Percentiles rank a stretch among this genome's conserved stretches.
Evolutionary conservation across 208 protist species (phyloP).

Genomic region (Trypanosomatidae sp.): DNA sequence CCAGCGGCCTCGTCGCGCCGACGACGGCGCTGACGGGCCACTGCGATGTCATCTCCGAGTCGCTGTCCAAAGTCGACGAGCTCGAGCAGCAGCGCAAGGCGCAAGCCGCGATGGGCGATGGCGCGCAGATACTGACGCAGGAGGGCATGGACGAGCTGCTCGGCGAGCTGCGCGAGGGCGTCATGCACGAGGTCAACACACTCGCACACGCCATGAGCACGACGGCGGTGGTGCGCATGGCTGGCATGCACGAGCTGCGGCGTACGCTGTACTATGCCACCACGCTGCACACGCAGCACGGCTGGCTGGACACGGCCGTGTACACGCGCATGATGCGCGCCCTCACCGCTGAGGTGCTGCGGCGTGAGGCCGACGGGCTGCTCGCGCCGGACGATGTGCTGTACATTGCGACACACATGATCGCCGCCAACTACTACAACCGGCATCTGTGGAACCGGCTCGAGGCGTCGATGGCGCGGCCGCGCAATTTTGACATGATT

Average conservation of each 20-base stretch:
- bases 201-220: conserved; percentile 38
- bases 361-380: conserved; percentile 70
- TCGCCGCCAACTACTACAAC: conserved; percentile 83
- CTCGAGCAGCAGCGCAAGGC: conserved; percentile 58
- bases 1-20: conserved; percentile 32
- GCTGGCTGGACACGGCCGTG: conserved; percentile 45
- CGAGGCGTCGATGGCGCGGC: conserved; percentile 36
- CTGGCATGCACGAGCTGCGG: conserved; percentile 82
- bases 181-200: conserved; percentile 31
- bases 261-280: conserved; percentile 80
- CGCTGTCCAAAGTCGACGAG: conserved; percentile 77
- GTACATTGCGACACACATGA: conserved; percentile 73
- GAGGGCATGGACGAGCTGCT: conserved; percentile 80
- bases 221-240: conserved; percentile 47
- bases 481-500: conserved; percentile 48
- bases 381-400: conserved; percentile 79
- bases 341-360: conserved; percentile 70
- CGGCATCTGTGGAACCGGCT: conserved; percentile 81
- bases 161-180: conserved; percentile 51
- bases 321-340: conserved; percentile 70
- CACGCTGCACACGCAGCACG: conserved; percentile 33
- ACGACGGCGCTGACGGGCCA: conserved; percentile 55
- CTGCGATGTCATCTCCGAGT: conserved; percentile 70
- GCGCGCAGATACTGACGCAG: conserved; percentile 52
- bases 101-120: conserved; percentile 49